Base-by-base conservation (phyloP, 139 green algal species). In the Desmodesmus armatus region DNA sequence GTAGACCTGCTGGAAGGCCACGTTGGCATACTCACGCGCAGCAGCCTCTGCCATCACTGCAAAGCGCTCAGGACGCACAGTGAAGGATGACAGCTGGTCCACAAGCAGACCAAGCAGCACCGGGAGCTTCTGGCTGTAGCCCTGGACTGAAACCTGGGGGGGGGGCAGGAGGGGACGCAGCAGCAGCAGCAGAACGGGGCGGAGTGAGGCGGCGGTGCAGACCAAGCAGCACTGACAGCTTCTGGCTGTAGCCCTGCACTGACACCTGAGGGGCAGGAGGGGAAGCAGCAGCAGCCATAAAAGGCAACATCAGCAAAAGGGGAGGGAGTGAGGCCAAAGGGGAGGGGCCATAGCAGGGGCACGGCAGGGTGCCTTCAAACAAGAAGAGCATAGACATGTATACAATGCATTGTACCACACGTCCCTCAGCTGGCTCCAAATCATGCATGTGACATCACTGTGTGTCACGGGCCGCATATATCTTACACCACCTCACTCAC, bases 121-220 rank as follows among this genome's bases (percentile, higher is more conserved):
- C 0, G 87, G 83, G 67, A 98, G 88, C 83, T 96, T 98, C 92
- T 98, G 90, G 87, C 80, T 93, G 91, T 98, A 99, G 33, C 96
- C 96, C 6, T 78, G 91, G 13, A 76, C 72, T 23, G 37, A 72
- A 4, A 93, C 11, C 37, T 91, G 53, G 3, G 33, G 13, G 27
- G 53, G 27, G 27, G 31, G 3, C 3, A 15, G 58, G 27, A 66
- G 58, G 6, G 15, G 25, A 27, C 58, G 27, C 6, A 66, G 58
- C 74, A 98, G 81, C 75, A 98, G 91, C 29, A 83, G 90, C 49
- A n/a, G n/a, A n/a, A n/a, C n/a, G n/a, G n/a, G n/a, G n/a, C n/a
- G n/a, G n/a, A n/a, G n/a, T n/a, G n/a, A n/a, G n/a, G n/a, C n/a
- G n/a, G n/a, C n/a, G n/a, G n/a, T n/a, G n/a, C n/a, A n/a, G n/a